Evolutionary conservation across 2,329 filamentous ascomycete species (phyloP).

Genomic region (Clarireedia homoeocarpa): DNA sequence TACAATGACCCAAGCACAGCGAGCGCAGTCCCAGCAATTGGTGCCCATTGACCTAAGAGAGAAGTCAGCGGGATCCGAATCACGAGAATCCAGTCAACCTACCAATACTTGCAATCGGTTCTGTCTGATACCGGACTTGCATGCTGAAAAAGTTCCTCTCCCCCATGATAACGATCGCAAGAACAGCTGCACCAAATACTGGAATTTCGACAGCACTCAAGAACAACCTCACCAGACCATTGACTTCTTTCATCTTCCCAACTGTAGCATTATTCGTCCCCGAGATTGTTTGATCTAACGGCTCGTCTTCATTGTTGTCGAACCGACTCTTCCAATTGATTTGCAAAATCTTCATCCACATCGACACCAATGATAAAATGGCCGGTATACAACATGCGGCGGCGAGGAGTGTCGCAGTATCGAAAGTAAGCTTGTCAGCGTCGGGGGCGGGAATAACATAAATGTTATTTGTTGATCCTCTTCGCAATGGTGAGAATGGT

Average conservation of each 20-base stretch:
- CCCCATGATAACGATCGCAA: conserved; percentile 52
- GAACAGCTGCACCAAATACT: conserved; percentile 48
- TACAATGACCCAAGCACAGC: conserved; percentile 53
- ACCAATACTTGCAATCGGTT: conserved; percentile 55
- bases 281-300: conserved; percentile 31
- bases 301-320: conserved; percentile 32
- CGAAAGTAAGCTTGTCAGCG: conserved; percentile 46
- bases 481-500: conserved; percentile 47
- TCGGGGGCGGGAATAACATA: conserved; percentile 52
- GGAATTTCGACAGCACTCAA: conserved; percentile 50
- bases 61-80: conserved; percentile 15
- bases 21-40: conserved; percentile 49
- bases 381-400: conserved; percentile 59
- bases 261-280: conserved; percentile 49
- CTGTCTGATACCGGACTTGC: conserved; percentile 50
- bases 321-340: conserved; percentile 48
- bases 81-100: conserved; percentile 21
- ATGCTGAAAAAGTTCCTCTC: conserved; percentile 56
- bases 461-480: conserved; percentile 49
- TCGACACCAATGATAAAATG: conserved; percentile 52
- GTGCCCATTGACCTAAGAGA: conserved; percentile 47
- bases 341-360: conserved; percentile 56
- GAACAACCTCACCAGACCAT: conserved; percentile 45
- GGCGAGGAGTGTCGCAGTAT: conserved; percentile 50
- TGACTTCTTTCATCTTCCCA: conserved; percentile 44